A percentile compares a stretch with the other conserved stretches of the same genome.
These are phyloP conservation scores for Scytalidium sp. DNA, from an alignment of 2,329 filamentous ascomycete genomes.

Conservation along the genomic window DNA sequence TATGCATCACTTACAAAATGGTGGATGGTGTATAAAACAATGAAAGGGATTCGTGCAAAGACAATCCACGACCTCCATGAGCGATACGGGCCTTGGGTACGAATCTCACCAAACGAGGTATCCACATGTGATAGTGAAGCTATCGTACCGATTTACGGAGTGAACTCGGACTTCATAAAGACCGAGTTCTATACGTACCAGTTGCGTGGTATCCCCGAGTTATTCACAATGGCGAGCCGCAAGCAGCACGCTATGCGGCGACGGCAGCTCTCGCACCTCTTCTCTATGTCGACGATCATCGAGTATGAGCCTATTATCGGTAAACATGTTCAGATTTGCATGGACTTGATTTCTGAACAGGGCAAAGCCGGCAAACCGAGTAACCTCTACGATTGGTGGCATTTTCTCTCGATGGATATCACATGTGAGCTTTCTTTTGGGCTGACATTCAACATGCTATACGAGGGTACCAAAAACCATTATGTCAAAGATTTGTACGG, in stretches of 20 bases:
- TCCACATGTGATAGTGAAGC: slow-evolving; percentile 54
- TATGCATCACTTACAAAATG: neutral
- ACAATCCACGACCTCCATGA: slow-evolving; percentile 50
- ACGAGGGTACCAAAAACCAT: too few species aligned
- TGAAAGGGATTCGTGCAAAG: neutral
- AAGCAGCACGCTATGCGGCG: neutral
- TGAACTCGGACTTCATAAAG: slow-evolving; percentile 61
- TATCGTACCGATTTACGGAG: slow-evolving; percentile 63
- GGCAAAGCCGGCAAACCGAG: neutral
- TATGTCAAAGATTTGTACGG: too few species aligned
- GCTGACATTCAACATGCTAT: too few species aligned
- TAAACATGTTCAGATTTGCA: too few species aligned
- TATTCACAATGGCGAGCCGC: neutral
- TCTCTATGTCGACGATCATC: neutral
- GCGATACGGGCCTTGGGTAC: slow-evolving; percentile 54
- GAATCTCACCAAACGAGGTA: slow-evolving; percentile 56
- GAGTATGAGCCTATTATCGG: neutral
- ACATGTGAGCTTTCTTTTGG: too few species aligned
- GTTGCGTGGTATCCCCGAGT: neutral
- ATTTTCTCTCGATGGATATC: too few species aligned
- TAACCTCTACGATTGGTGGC: too few species aligned
- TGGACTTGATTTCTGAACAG: too few species aligned
- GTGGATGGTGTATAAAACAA: neutral
- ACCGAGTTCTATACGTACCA: slow-evolving; percentile 55
- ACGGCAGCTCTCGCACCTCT: neutral